phyloP scores from a whole-genome alignment of 179 eudicot genomes.

The Silene coronaria region DNA sequence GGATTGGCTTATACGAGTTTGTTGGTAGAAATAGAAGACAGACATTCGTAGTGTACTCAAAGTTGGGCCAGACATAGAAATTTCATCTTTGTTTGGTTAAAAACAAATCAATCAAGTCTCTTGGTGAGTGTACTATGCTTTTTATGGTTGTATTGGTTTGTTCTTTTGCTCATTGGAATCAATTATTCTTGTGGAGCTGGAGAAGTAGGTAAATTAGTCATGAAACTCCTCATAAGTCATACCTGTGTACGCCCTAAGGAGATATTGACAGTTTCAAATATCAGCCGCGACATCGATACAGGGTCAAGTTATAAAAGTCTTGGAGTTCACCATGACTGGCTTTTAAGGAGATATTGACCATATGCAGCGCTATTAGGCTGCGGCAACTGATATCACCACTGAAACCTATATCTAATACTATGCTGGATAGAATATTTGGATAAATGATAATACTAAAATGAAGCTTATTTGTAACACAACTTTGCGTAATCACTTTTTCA shows the following conservation, averaged over 20 bases:
- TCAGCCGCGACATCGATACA: too few relatives aligned
- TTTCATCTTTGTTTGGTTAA: neutral
- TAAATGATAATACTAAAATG: neutral
- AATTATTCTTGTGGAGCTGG: conserved; percentile 19
- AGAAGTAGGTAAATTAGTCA: conserved; percentile 4
- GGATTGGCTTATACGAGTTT: conserved; percentile 1
- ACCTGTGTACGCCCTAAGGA: conserved; percentile 10
- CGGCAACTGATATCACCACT: too few relatives aligned
- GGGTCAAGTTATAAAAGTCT: too few relatives aligned
- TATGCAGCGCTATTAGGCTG: too few relatives aligned
- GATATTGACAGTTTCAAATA: too few relatives aligned
- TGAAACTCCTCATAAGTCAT: conserved; percentile 5
- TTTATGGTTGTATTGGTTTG: conserved; percentile 1
- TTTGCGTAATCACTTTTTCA: conserved; percentile 21
- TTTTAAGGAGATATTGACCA: too few relatives aligned
- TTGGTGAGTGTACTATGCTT: conserved; percentile 12
- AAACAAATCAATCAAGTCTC: neutral
- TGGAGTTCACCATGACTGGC: too few relatives aligned
- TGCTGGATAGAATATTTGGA: conserved; percentile 6
- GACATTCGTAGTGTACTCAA: neutral
- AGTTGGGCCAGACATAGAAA: neutral
- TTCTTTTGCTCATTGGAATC: neutral
- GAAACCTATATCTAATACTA: too few relatives aligned
- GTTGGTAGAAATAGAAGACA: neutral
- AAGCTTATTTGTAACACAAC: conserved; percentile 6